Conservation (phyloP, 2,329 filamentous ascomycete genomes). For the Aspergillus hortae region DNA sequence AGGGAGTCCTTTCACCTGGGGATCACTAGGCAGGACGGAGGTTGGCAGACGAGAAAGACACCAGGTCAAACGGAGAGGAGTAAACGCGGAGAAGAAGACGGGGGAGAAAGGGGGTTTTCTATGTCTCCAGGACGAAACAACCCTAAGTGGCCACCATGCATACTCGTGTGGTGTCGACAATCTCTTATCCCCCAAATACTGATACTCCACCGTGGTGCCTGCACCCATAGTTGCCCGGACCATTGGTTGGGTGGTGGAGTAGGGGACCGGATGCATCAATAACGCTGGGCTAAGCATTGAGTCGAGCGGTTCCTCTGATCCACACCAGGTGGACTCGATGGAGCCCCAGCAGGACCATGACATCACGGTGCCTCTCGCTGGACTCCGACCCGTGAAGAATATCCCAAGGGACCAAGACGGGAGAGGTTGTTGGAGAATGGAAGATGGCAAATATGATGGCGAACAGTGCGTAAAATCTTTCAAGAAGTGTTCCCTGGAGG, state of each 20-base stretch:
- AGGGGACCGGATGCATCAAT: conserved; percentile 29
- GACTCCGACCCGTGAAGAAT: not conserved
- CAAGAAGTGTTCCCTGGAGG: too few relatives aligned
- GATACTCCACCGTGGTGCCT: conserved; percentile 13
- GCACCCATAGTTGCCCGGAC: conserved; percentile 13
- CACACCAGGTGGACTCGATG: conserved; percentile 12
- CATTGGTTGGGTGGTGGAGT: conserved; percentile 17
- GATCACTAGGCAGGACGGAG: conserved; percentile 1
- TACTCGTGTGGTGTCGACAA: conserved; percentile 7
- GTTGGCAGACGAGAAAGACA: conserved; percentile 2
- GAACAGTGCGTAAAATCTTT: not conserved
- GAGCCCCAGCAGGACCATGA: conserved; percentile 9
- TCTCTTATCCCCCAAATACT: conserved; percentile 12
- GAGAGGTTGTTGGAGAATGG: not conserved
- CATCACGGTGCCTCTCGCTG: conserved; percentile 8
- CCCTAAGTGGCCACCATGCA: conserved; percentile 18
- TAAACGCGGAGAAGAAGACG: conserved; percentile 14
- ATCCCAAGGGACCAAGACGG: not conserved
- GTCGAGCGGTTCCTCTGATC: conserved; percentile 16
- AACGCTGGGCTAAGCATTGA: conserved; percentile 30
- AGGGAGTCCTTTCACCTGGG: not conserved
- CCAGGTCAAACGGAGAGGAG: conserved; percentile 10
- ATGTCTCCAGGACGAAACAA: conserved; percentile 15
- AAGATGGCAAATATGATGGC: not conserved
- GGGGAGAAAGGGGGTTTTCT: conserved; percentile 26